Evolutionary conservation across 192 early-diverging fungal species (phyloP), one percentile per base, ranked within the genome.

Genomic region (Linnemannia exigua): DNA sequence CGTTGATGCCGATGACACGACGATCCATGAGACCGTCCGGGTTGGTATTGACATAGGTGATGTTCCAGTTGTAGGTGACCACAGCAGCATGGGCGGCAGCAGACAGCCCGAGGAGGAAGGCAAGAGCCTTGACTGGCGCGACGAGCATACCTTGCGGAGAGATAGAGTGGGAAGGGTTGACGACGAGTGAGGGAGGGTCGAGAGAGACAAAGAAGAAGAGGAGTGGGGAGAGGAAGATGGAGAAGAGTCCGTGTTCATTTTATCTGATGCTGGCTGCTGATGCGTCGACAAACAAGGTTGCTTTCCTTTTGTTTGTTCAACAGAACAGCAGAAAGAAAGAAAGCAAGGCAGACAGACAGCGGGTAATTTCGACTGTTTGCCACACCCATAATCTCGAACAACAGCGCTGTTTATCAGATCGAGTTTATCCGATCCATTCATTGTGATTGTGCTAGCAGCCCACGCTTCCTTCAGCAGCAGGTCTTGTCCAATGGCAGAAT

Each of bases 11-110:
- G 44, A 75, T 93, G 14, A 94, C 94, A 16, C 84, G 89, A 16
- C 92, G 90, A 69, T 91, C 88, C 71, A 79, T 86, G 7, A 91
- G 75, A 46, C 92, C 92, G 87, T 96, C 93, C 5, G 94, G 93
- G 44, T 94, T 93, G 0, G 89, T 90, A 12, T 51, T 87, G 25
- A 89, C 87, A 41, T 94, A 94, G 22, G 88, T 90, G 69, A 94
- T 91, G 54, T 94, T 90, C 93, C 93, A 94, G 79, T 94, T 84
- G 79, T 92, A 91, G 1, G 83, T 87, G 46, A 94, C 92, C 36
- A 88, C 87, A 12, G 87, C 90, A 74, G 90, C 91, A 47, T 73
- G 87, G 51, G 74, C 70, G 33, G 20, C 31, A 38, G 78, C 77
- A 31, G 80, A 38, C n/a, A 69, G 67, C 63, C 83, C 37, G 16